Evolutionary conservation across 1,284 basidiomycete genomes (phyloP).

Genomic region (Psilocybe mexicana): DNA sequence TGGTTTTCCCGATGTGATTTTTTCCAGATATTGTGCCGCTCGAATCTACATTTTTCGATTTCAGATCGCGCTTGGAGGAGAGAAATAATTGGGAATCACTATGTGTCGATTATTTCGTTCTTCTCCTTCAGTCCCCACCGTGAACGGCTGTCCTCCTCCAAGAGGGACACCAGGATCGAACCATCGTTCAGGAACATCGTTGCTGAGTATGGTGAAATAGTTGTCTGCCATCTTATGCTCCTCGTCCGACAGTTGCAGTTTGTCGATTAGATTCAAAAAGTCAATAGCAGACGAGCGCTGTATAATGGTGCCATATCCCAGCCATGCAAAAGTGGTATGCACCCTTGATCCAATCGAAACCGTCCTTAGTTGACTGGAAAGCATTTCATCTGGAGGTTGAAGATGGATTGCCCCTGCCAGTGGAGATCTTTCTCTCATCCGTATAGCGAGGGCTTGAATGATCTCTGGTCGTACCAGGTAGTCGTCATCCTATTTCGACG

Average conservation of each 20-base stretch:
- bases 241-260: slow-evolving; percentile 46
- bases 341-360: slow-evolving; percentile 34
- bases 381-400: slow-evolving; percentile 61
- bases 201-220: slow-evolving; percentile 62
- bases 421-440: slow-evolving; percentile 31
- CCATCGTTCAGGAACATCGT: slow-evolving; percentile 46
- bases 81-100: slow-evolving; percentile 38
- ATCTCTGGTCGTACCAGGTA: slow-evolving; percentile 61
- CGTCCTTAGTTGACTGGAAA: slow-evolving; percentile 49
- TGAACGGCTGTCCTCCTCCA: slow-evolving; percentile 62
- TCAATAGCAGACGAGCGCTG: slow-evolving; percentile 40
- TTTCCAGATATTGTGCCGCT: slow-evolving; percentile 43
- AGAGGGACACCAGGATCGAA: slow-evolving; percentile 63
- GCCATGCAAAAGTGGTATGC: slow-evolving; percentile 65
- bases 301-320: slow-evolving; percentile 64
- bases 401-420: slow-evolving; percentile 45
- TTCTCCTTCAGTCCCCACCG: slow-evolving; percentile 57
- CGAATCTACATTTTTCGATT: slow-evolving; percentile 31
- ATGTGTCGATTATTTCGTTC: slow-evolving; percentile 59
- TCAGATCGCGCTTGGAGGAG: neutral
- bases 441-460: slow-evolving; percentile 48
- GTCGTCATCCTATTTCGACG: slow-evolving; percentile 59
- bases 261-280: slow-evolving; percentile 51
- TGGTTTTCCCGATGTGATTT: slow-evolving; percentile 17
- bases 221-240: slow-evolving; percentile 71